These are phyloP conservation scores for Tillandsia leiboldiana DNA, from an alignment of 176 grass and related monocot species.

Conservation along the genomic window DNA sequence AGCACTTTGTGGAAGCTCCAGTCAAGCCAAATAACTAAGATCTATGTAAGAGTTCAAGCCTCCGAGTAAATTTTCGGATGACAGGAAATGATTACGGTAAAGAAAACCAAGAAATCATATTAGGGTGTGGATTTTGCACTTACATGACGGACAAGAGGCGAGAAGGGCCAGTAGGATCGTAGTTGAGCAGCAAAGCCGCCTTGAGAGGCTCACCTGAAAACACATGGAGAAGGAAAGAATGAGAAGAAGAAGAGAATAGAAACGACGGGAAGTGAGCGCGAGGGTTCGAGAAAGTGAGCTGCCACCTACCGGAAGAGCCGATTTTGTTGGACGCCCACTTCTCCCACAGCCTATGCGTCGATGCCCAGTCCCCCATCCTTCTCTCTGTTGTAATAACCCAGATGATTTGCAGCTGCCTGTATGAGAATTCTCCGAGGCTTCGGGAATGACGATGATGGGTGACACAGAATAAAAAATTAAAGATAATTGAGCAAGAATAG, in stretches of 20 bases:
- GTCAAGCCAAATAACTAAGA: no score
- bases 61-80: no score
- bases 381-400: neutral
- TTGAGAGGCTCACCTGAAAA: constrained; percentile 52
- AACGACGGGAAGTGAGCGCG: neutral
- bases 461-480: no score
- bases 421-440: no score
- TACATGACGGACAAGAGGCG: constrained; percentile 72
- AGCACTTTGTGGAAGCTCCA: no score
- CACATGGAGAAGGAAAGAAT: neutral
- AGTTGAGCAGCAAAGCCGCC: constrained; percentile 69
- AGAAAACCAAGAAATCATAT: neutral
- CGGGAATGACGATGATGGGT: no score
- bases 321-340: constrained; percentile 65
- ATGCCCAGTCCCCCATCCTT: constrained; percentile 59
- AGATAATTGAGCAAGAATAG: no score
- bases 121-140: neutral
- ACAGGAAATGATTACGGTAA: neutral
- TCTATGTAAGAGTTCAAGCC: no score
- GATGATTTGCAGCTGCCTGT: no score
- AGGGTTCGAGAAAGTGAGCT: neutral
- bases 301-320: constrained; percentile 34
- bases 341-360: constrained; percentile 61
- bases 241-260: neutral
- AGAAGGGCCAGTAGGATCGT: constrained; percentile 47